Conservation (phyloP, 192 early-diverging fungal species). For the Podila clonocystis region DNA sequence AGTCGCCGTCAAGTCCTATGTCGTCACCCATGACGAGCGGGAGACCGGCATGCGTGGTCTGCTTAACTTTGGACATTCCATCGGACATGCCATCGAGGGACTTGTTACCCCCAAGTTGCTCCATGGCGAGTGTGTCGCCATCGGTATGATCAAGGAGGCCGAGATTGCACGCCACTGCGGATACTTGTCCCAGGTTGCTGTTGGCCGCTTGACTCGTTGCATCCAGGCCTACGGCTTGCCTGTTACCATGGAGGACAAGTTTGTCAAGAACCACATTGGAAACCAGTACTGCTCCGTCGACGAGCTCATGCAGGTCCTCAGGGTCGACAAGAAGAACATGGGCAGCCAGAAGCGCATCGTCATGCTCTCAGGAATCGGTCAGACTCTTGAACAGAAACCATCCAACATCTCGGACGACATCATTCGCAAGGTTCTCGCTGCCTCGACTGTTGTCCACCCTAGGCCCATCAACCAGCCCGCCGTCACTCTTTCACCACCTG, state of each 20-base stretch:
- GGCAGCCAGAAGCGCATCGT: conserved; percentile 93
- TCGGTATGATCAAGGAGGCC: conserved; percentile 95
- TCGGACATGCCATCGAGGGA: conserved; percentile 97
- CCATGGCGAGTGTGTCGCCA: conserved; percentile 96
- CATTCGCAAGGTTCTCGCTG: conserved; percentile 86
- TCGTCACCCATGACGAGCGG: conserved; percentile 95
- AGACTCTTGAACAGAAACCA: conserved; percentile 84
- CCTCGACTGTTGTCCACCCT: conserved; percentile 75
- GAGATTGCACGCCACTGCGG: conserved; percentile 93
- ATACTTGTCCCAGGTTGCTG: conserved; percentile 83
- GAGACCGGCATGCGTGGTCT: conserved; percentile 94
- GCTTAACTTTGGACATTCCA: conserved; percentile 97
- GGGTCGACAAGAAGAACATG: conserved; percentile 96
- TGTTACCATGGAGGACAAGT: conserved; percentile 82
- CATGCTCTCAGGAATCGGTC: conserved; percentile 84
- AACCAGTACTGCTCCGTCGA: conserved; percentile 78
- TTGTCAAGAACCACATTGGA: conserved; percentile 69
- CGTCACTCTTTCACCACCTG: conserved; percentile 81
- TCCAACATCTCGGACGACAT: conserved; percentile 85
- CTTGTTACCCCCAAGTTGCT: conserved; percentile 88
- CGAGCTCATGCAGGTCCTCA: conserved; percentile 89
- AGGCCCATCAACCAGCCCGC: conserved; percentile 31
- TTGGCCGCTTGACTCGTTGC: conserved; percentile 87
- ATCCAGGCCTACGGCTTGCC: conserved; percentile 90
- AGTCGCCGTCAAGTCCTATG: conserved; percentile 90